These are phyloP conservation scores for Suillus spraguei DNA, from an alignment of 768 basidiomycete species.

Conservation along the genomic window DNA sequence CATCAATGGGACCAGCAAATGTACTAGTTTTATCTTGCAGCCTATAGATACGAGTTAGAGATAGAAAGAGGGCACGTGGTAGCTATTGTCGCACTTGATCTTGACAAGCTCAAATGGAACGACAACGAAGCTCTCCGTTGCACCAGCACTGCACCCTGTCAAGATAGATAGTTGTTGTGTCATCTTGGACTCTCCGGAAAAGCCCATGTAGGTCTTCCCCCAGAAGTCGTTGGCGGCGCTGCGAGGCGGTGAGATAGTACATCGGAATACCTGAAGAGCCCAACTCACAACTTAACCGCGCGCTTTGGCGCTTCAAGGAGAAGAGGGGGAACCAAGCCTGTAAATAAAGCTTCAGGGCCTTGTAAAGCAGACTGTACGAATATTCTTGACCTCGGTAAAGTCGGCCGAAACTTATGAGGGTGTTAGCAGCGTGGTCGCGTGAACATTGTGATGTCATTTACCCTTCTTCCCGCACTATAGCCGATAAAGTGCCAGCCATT, in stretches of 20 bases:
- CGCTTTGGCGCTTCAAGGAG: constrained; percentile 97
- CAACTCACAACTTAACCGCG: constrained; percentile 87
- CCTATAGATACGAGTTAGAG: constrained; percentile 37
- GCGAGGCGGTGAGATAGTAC: constrained; percentile 16
- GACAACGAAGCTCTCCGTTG: constrained; percentile 93
- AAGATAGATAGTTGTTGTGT: constrained; percentile 83
- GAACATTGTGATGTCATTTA: constrained; percentile 33
- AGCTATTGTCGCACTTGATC: constrained; percentile 57
- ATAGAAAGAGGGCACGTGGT: constrained; percentile 13
- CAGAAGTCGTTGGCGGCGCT: constrained; percentile 94
- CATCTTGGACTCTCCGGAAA: constrained; percentile 81
- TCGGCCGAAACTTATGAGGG: constrained; percentile 61
- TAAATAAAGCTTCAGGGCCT: not conserved
- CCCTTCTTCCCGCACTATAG: constrained; percentile 93
- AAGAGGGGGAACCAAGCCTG: constrained; percentile 92
- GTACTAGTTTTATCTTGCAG: constrained; percentile 93
- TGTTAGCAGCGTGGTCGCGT: constrained; percentile 19
- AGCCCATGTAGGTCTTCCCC: constrained; percentile 74
- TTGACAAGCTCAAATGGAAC: constrained; percentile 97
- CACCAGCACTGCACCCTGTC: constrained; percentile 94
- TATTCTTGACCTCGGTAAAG: constrained; percentile 76
- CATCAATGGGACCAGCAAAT: constrained; percentile 91
- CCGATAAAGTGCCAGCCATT: constrained; percentile 78
- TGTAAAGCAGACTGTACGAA: not conserved
- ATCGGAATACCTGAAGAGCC: not conserved